Evolutionary conservation across 352 stramenopile genomes (phyloP), one percentile per base, ranked within the genome.

Genomic region (Elongisporangium senticosum): DNA sequence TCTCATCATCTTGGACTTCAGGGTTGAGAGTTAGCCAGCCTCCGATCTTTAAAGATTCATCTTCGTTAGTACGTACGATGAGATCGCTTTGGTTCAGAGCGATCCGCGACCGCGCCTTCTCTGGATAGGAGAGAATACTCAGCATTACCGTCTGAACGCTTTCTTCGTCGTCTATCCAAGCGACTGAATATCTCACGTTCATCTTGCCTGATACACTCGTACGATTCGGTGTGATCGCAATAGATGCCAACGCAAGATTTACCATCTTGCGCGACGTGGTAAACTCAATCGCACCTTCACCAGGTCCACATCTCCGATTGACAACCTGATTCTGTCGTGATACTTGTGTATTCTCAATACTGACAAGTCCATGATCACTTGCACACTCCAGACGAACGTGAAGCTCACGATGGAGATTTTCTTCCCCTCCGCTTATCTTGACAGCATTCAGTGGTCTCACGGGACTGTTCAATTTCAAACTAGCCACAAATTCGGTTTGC

Each of bases 11-110:
- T 33, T 28, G 39, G 33, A 43, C 33, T 33, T 55, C 53, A n/a
- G 59, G 61, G n/a, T 37, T 22, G 2, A 68, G 37, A 51, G 7
- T 19, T 17, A 74, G 26, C 52, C 68, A 19, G 21, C 61, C 56
- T 4, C 63, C 63, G 17, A 69, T 56, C 15, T 47, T 8, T 21
- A 51, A 33, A 54, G 40, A 14, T 26, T 54, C 33, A 20, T 14
- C 37, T 22, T 57, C 39, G 24, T 54, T 56, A 6, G 49, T 37
- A 14, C 51, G 57, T 26, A 74, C 50, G 19, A 37, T 28, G 1
- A 15, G 4, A 53, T 51, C n/a, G 5, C 53, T 58, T 49, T 26
- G 8, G 26, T 63, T 61, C 7, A 7, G 37, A 13, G 23, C 20
- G 3, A 71, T 67, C 39, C 33, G 43, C 48, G 11, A 49, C 28